Conservation (phyloP, 371 early-diverging fungal species). For the Mortierella sp. region DNA sequence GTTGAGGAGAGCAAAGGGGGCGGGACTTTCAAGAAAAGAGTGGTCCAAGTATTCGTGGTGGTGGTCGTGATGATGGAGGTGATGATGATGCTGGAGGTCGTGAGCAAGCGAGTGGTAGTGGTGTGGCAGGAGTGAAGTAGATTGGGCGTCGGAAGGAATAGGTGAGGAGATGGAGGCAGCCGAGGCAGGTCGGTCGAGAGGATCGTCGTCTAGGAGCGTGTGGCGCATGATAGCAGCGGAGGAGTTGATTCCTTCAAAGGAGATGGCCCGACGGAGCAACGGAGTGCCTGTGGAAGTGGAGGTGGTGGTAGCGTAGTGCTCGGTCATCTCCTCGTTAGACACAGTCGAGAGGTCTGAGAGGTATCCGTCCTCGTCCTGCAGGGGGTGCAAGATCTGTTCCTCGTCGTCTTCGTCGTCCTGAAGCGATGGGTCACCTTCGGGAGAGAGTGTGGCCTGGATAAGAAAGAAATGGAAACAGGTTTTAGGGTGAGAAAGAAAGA, state of each 20-base stretch:
- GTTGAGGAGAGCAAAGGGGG: neutral
- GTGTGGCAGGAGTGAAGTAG: neutral
- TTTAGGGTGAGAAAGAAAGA: no score
- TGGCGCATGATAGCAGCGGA: conserved; percentile 26
- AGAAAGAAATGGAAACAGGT: no score
- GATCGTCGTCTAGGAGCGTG: conserved; percentile 8
- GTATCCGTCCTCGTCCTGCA: conserved; percentile 28
- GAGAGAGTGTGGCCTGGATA: no score
- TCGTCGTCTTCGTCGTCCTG: conserved; percentile 4
- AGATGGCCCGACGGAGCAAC: conserved; percentile 31
- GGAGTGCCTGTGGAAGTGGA: no score
- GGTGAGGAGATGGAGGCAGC: conserved; percentile 25
- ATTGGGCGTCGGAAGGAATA: conserved; percentile 5
- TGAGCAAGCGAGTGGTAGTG: neutral
- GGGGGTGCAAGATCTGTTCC: neutral
- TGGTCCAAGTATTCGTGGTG: conserved; percentile 8
- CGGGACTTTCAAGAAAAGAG: neutral
- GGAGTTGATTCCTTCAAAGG: conserved; percentile 26
- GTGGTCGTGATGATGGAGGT: neutral
- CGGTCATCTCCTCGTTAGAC: conserved; percentile 25
- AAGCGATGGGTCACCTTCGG: neutral
- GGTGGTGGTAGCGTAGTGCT: conserved; percentile 1
- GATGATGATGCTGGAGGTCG: neutral
- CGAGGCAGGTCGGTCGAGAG: conserved; percentile 28
- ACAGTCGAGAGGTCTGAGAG: conserved; percentile 30